phyloP scores from a whole-genome alignment of 257 asterid genomes.

The Sherardia arvensis region DNA sequence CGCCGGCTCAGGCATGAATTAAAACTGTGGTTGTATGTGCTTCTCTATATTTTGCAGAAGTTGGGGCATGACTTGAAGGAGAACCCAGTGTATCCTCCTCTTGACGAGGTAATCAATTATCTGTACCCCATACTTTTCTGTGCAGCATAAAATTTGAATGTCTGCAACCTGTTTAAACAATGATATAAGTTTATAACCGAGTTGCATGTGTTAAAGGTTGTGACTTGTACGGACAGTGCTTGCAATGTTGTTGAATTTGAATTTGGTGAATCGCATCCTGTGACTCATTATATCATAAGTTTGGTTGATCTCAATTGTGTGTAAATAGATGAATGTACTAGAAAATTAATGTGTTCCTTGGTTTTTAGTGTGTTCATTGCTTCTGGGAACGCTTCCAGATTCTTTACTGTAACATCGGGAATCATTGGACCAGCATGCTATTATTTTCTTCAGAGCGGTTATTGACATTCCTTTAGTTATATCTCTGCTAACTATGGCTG shows the following conservation, averaged over 20 bases:
- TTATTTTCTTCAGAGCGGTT: slow-evolving; percentile 96
- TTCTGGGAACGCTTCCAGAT: slow-evolving; percentile 53
- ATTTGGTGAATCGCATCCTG: no score
- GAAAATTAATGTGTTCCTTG: background rate
- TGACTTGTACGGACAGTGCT: no score
- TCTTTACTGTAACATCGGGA: slow-evolving; percentile 85
- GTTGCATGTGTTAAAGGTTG: no score
- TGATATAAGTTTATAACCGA: background rate
- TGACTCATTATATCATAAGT: background rate
- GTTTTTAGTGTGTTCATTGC: background rate
- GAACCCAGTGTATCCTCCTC: slow-evolving; percentile 41
- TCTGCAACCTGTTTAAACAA: background rate
- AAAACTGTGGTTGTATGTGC: background rate
- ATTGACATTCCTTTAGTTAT: slow-evolving; percentile 10
- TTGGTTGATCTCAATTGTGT: background rate
- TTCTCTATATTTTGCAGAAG: slow-evolving; percentile 26
- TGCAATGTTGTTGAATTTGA: background rate
- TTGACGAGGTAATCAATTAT: slow-evolving; percentile 47
- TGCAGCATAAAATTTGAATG: background rate
- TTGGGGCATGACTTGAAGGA: slow-evolving; percentile 39
- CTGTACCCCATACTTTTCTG: background rate
- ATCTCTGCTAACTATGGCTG: background rate
- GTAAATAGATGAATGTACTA: background rate
- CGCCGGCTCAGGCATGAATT: slow-evolving; percentile 60
- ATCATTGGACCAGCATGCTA: slow-evolving; percentile 88